Base-by-base conservation (phyloP, 345 rosid genomes). In the Garcia nutans region DNA sequence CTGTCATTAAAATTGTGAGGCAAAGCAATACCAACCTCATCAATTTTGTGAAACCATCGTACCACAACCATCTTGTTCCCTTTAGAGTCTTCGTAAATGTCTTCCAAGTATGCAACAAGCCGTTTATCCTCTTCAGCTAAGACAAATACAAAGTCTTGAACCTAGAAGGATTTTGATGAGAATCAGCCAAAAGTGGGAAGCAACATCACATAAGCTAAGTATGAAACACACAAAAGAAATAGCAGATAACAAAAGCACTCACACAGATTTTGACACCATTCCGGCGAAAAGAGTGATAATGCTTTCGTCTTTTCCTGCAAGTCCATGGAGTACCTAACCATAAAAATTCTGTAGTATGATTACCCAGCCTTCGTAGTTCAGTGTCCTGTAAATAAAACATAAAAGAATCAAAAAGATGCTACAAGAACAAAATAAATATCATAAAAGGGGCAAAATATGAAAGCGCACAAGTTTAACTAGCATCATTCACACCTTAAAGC, bases 41-140 rank as follows among this genome's bases (percentile, higher is more conserved):
- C 96, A 85, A 88, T 87, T 83, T 86, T 88, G 89, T 93, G 98
- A 91, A 90, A 90, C 98, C 98, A 93, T 70, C 87, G 93, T 82
- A 92, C 91, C 84, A 79, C 82, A 62, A 86, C 97, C 97, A 88
- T 89, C 82, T 86, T 90, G 78, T 70, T 86, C 84, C 89, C 90
- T 76, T 77, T 89, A 15, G 87, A 81, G 76, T 93, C 92, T 80
- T 93, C 98, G 0, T 87, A 93, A 80, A 93, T 89, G 83, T 91
- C 97, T 61, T 90, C 92, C 83, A 93, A 65, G 86, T 89, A 85
- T 17, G 97, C 98, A 87, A 91, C 82, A 76, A 89, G 97, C 33
- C 87, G 85, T 80, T 86, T 86, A 74, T 79, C 74, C 73, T 90
- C 88, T 89, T 93, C 98, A 0, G 89, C 93, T 65, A 91, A 84